These are phyloP conservation scores for Xylariaceae sp. DNA, from an alignment of 2,329 filamentous ascomycete genomes.

Conservation along the genomic window DNA sequence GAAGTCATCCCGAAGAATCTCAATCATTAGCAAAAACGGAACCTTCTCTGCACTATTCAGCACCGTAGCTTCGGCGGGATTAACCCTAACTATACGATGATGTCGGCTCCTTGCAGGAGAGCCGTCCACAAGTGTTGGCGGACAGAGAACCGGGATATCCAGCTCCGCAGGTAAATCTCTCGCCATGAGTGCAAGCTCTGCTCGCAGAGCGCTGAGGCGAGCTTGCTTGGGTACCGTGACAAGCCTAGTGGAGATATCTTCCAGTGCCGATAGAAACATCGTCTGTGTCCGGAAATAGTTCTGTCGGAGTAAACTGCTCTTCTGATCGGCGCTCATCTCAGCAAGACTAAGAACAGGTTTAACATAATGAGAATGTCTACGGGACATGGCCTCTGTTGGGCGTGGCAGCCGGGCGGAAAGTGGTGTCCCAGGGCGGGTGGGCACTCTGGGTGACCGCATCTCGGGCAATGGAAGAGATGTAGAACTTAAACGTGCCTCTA, in stretches of 20 bases:
- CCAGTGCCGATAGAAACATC: slow-evolving; percentile 73
- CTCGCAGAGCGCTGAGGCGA: slow-evolving; percentile 73
- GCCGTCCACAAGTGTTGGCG: slow-evolving; percentile 68
- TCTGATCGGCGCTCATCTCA: slow-evolving; percentile 62
- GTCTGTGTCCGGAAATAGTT: slow-evolving; percentile 82
- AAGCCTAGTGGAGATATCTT: slow-evolving; percentile 80
- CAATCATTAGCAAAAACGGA: slow-evolving; percentile 79
- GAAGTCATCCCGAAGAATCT: slow-evolving; percentile 77
- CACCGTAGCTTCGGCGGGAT: slow-evolving; percentile 78
- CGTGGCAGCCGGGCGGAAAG: slow-evolving; percentile 51
- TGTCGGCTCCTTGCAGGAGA: slow-evolving; percentile 71
- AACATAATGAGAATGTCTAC: slow-evolving; percentile 59
- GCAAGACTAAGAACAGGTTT: slow-evolving; percentile 55
- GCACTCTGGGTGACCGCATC: slow-evolving; percentile 48
- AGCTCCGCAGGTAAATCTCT: slow-evolving; percentile 80
- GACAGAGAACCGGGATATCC: slow-evolving; percentile 77
- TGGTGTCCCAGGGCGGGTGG: slow-evolving; percentile 55
- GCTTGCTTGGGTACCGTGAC: slow-evolving; percentile 78
- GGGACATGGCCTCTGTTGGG: slow-evolving; percentile 46
- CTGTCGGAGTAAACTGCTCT: slow-evolving; percentile 67
- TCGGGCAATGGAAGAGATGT: slow-evolving; percentile 64
- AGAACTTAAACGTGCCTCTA: slow-evolving; percentile 62
- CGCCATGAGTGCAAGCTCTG: slow-evolving; percentile 74
- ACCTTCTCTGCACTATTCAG: slow-evolving; percentile 84
- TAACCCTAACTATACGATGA: slow-evolving; percentile 77